Percentiles rank a stretch among this genome's conserved stretches.
Evolutionary conservation across 176 grass and related monocot species (phyloP).

Genomic region (Canna indica): DNA sequence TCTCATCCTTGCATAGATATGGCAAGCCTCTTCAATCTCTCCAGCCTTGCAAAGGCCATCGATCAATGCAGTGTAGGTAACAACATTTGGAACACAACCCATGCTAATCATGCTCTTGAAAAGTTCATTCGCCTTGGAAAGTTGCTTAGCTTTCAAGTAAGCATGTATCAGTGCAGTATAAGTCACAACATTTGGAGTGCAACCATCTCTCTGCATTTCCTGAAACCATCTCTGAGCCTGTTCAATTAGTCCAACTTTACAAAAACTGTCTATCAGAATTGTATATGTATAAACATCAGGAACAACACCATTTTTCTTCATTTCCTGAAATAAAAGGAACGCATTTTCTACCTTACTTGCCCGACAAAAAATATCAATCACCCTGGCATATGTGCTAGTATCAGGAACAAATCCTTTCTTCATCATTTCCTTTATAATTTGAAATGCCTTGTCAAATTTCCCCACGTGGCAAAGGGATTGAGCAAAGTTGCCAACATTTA

Average conservation of each 20-base stretch:
- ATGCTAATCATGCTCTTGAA: slow-evolving; percentile 63
- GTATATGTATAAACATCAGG: slow-evolving; percentile 94
- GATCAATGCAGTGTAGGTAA: slow-evolving; percentile 85
- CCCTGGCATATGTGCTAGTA: slow-evolving; percentile 66
- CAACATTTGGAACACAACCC: slow-evolving; percentile 61
- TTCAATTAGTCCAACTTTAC: slow-evolving; percentile 78
- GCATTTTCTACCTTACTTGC: slow-evolving; percentile 60
- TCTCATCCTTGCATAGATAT: slow-evolving; percentile 61
- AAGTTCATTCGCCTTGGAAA: slow-evolving; percentile 55
- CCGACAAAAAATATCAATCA: slow-evolving; percentile 70
- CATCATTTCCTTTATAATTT: slow-evolving; percentile 84
- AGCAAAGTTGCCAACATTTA: slow-evolving; percentile 76
- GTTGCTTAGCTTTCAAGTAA: slow-evolving; percentile 73
- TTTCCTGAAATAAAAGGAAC: slow-evolving; percentile 86
- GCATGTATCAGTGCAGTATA: slow-evolving; percentile 93
- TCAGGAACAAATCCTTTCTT: slow-evolving; percentile 84
- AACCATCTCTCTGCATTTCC: slow-evolving; percentile 63
- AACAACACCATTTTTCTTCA: slow-evolving; percentile 57
- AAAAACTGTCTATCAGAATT: slow-evolving; percentile 92
- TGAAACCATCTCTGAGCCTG: slow-evolving; percentile 63
- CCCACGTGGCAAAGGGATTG: slow-evolving; percentile 58
- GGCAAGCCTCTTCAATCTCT: slow-evolving; percentile 56
- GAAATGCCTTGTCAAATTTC: slow-evolving; percentile 88
- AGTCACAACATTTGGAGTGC: slow-evolving; percentile 72
- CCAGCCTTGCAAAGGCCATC: slow-evolving; percentile 89